Percentiles rank a stretch among this genome's conserved stretches.
Evolutionary conservation across 2,329 filamentous ascomycete genomes (phyloP).

Genomic region (Thermochaetoides dissita): DNA sequence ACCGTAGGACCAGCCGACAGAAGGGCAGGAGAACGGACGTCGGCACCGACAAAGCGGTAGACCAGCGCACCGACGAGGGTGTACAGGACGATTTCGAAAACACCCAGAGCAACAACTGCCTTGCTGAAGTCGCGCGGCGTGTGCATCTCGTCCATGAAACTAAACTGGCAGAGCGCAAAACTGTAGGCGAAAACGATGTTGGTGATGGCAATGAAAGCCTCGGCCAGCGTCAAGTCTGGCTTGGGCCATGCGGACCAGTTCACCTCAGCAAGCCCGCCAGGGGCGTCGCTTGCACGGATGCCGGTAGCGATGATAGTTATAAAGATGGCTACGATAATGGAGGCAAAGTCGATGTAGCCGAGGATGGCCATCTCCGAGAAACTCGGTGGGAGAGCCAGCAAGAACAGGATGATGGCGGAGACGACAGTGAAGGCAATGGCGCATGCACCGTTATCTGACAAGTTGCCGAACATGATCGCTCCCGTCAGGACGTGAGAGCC

Average conservation of each 20-base stretch:
- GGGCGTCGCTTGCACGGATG: slow-evolving; percentile 22
- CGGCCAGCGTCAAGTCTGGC: slow-evolving; percentile 31
- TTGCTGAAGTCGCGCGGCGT: slow-evolving; percentile 32
- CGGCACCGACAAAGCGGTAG: slow-evolving; percentile 52
- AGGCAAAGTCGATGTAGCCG: slow-evolving; percentile 43
- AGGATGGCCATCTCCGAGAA: slow-evolving; percentile 36
- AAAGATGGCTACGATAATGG: slow-evolving; percentile 48
- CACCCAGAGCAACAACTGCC: slow-evolving; percentile 48
- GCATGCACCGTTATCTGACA: slow-evolving; percentile 41
- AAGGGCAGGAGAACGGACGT: slow-evolving; percentile 53
- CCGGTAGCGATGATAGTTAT: slow-evolving; percentile 55
- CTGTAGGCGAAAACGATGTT: slow-evolving; percentile 63
- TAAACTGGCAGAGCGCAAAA: slow-evolving; percentile 37
- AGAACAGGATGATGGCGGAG: slow-evolving; percentile 31
- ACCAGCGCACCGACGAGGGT: slow-evolving; percentile 51
- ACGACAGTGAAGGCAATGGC: slow-evolving; percentile 31
- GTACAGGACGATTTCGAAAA: slow-evolving; percentile 51
- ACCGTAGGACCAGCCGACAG: slow-evolving; percentile 46
- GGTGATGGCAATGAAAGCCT: slow-evolving; percentile 45
- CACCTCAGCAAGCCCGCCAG: slow-evolving; percentile 14
- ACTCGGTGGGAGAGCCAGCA: slow-evolving; percentile 32
- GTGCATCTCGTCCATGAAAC: slow-evolving; percentile 41
- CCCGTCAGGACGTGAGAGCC: slow-evolving; percentile 61
- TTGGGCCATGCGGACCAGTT: slow-evolving; percentile 33
- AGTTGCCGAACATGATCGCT: slow-evolving; percentile 51